Base-by-base conservation (phyloP, 78 protist species). In the slime mould (Dictyostelium discoideum) region DNA sequence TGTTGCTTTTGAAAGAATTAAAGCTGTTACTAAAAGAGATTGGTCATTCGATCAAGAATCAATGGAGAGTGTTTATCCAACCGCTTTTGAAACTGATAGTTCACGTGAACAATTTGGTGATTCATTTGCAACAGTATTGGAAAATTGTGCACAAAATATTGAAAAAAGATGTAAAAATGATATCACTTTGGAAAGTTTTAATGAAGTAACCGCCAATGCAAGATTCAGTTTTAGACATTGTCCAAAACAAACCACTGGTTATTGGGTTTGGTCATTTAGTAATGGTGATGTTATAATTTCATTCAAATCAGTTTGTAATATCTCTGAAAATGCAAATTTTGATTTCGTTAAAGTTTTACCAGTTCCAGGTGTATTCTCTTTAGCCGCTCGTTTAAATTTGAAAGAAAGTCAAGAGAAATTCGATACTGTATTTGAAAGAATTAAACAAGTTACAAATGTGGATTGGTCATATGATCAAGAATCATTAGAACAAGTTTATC, bases 11-110 rank as follows among this genome's bases (percentile, higher is more conserved):
- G 93, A 87, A 26, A 77, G 18, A 22, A 42, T 87, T 18, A 90
- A 90, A 63, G 73, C 22, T 3, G 57, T 29, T 60, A 90, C 94
- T 40, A 16, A n/a, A 14, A 81, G 32, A 42, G 89, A 42, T 37
- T 90, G 94, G 94, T 73, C 88, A 9, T 44, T 46, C 13, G 94
- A 90, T 50, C 84, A 90, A 50, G 83, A 13, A 18, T 39, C 94
- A 2, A 37, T 90, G 40, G 94, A 90, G n/a, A 16, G 37, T 16
- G 39, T 82, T 11, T 90, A 90, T 74, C 48, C 86, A 81, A n/a
- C 50, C 3, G 65, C 65, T 16, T 80, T 48, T 22, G 65, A 39
- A 16, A 86, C 74, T 0, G 54, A 16, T 16, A 5, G 39, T 73
- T 2, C 14, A 57, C 26, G 84, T 69, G 87, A 60, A 29, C 6